Percentiles rank a stretch among this genome's conserved stretches.
phyloP scores from a whole-genome alignment of 345 rosid genomes.

The Geranium brycei region DNA sequence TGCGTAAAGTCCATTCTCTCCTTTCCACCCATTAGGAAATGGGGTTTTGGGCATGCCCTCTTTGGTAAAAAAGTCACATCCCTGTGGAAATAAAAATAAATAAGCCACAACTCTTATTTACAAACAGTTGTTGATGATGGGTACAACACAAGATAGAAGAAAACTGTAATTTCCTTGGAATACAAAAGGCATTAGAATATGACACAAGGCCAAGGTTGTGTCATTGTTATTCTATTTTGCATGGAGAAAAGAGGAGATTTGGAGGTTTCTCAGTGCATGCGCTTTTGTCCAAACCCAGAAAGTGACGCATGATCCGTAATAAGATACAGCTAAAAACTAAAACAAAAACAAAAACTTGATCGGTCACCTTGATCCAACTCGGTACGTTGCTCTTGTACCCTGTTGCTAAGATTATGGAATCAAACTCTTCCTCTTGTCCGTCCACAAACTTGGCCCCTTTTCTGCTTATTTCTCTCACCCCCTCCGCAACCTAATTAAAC shows the following conservation, averaged over 20 bases:
- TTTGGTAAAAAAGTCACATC: constrained; percentile 50
- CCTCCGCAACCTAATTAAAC: constrained; percentile 20
- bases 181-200: not conserved
- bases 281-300: constrained; percentile 29
- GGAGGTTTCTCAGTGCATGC: constrained; percentile 16
- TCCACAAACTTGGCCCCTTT: constrained; percentile 30
- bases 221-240: constrained; percentile 19
- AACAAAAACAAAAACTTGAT: constrained; percentile 5
- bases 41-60: constrained; percentile 75
- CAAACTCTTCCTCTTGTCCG: constrained; percentile 28
- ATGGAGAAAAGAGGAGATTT: constrained; percentile 27
- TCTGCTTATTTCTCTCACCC: constrained; percentile 20
- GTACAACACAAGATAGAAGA: not conserved
- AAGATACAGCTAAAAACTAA: constrained; percentile 30
- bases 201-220: constrained; percentile 11
- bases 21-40: constrained; percentile 82
- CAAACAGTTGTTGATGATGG: not conserved
- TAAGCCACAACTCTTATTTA: not conserved
- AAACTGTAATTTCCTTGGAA: not conserved
- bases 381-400: constrained; percentile 35
- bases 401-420: constrained; percentile 32
- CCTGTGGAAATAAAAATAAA: constrained; percentile 21
- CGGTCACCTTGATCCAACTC: constrained; percentile 31
- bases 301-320: constrained; percentile 29
- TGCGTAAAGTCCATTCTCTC: constrained; percentile 55